Percentiles rank a stretch among this genome's conserved stretches.
These are phyloP conservation scores for Starmerella apicola DNA, from an alignment of 805 yeast species.

Conservation along the genomic window DNA sequence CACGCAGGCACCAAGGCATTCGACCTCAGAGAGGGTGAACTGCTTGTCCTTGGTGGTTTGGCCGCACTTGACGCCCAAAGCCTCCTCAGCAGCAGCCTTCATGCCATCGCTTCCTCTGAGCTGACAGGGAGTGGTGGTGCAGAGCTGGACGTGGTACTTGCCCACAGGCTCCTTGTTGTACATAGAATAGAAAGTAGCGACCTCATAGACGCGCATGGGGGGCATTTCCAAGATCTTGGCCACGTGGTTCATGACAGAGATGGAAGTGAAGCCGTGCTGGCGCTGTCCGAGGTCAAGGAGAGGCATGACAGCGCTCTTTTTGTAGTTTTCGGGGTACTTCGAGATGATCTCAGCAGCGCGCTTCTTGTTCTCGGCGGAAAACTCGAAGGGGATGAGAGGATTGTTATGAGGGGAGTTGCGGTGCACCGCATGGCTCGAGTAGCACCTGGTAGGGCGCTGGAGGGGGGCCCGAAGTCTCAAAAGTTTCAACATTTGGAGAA, in stretches of 20 bases:
- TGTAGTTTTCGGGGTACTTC: constrained; percentile 76
- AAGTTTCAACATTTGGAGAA: neutral
- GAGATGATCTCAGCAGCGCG: constrained; percentile 63
- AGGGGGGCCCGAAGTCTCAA: neutral
- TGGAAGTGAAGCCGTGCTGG: constrained; percentile 74
- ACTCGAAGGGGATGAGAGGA: constrained; percentile 57
- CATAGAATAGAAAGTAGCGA: constrained; percentile 87
- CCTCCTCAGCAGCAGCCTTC: constrained; percentile 52
- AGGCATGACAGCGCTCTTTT: constrained; percentile 83
- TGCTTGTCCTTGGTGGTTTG: constrained; percentile 62
- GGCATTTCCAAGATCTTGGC: constrained; percentile 78
- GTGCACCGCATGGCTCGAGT: constrained; percentile 37
- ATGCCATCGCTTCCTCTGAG: constrained; percentile 72
- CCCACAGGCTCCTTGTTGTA: constrained; percentile 80
- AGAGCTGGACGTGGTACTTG: constrained; percentile 67
- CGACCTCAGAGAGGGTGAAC: constrained; percentile 77
- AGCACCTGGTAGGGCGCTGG: neutral
- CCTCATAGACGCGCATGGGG: constrained; percentile 88
- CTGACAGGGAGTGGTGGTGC: constrained; percentile 86
- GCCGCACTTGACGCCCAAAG: constrained; percentile 58
- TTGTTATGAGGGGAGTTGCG: constrained; percentile 60
- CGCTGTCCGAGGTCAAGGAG: constrained; percentile 77
- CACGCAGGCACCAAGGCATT: constrained; percentile 85
- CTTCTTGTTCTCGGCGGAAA: constrained; percentile 47
- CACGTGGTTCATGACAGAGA: constrained; percentile 80